phyloP scores from a whole-genome alignment of 371 early-diverging fungal genomes.

The Mucor circinelloides region DNA sequence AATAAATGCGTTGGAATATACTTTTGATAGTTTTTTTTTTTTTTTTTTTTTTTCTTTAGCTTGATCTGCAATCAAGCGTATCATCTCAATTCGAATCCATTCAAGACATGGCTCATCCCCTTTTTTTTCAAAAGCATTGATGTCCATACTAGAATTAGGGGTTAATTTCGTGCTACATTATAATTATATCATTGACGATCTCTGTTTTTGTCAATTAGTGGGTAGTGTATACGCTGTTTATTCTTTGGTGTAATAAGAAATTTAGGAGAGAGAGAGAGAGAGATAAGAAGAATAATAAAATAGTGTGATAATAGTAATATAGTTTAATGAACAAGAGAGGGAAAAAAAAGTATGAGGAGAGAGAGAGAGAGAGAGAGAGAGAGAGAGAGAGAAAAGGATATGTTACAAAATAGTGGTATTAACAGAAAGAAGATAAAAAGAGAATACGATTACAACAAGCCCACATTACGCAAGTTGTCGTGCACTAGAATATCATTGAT shows the following conservation, averaged over 20 bases:
- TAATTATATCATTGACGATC: neutral
- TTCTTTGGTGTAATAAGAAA: neutral
- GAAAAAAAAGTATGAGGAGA: neutral
- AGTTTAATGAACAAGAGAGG: neutral
- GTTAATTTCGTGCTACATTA: neutral
- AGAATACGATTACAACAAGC: constrained; percentile 51
- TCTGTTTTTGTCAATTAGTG: neutral
- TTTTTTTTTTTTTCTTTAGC: no score
- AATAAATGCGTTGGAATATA: neutral
- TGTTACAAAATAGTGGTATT: constrained; percentile 4
- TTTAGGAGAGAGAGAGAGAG: neutral
- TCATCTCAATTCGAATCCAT: no score
- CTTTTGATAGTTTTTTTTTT: no score
- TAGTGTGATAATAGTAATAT: neutral
- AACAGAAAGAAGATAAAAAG: neutral
- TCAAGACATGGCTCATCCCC: neutral
- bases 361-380: neutral
- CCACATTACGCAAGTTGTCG: constrained; percentile 63
- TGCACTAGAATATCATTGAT: constrained; percentile 78
- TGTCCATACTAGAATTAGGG: neutral
- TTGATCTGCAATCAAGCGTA: no score
- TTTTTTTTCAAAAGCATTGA: neutral
- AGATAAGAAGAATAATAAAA: neutral
- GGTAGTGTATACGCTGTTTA: neutral
- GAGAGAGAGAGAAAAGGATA: neutral